A percentile compares a stretch with the other conserved stretches of the same genome.
phyloP scores from a whole-genome alignment of 2,329 filamentous ascomycete genomes.

The Bipolaris oryzae region DNA sequence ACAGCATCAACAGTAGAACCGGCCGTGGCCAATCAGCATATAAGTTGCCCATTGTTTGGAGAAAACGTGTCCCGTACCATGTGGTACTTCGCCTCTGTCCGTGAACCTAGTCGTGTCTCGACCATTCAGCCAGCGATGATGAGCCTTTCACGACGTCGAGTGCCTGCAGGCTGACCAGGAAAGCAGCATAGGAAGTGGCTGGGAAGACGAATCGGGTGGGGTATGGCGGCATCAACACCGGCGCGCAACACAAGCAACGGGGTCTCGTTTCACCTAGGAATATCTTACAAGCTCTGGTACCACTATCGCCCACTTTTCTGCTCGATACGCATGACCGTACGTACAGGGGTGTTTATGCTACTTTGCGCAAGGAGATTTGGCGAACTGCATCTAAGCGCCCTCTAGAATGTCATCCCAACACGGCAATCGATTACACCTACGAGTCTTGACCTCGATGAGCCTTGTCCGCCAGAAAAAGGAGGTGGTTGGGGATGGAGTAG shows the following conservation, averaged over 20 bases:
- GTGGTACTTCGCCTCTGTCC: conserved; percentile 36
- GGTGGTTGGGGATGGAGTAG: conserved; percentile 4
- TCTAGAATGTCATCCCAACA: conserved; percentile 7
- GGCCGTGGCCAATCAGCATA: conserved; percentile 26
- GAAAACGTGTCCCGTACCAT: conserved; percentile 25
- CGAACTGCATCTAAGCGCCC: conserved; percentile 31
- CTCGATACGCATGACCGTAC: conserved; percentile 29
- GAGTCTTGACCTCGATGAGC: conserved; percentile 1
- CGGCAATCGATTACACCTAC: conserved; percentile 6
- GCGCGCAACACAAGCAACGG: conserved; percentile 38
- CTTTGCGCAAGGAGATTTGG: conserved; percentile 8
- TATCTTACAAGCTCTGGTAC: conserved; percentile 25
- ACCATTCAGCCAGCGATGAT: conserved; percentile 32
- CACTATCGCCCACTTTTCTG: conserved; percentile 21
- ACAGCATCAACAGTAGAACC: conserved; percentile 39
- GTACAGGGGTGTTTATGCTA: conserved; percentile 31
- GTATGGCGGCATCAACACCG: conserved; percentile 24
- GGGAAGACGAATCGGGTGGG: conserved; percentile 28
- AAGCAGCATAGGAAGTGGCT: conserved; percentile 25
- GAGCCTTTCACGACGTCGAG: conserved; percentile 24
- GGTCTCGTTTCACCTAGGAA: conserved; percentile 39
- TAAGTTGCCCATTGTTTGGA: conserved; percentile 16
- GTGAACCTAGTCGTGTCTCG: conserved; percentile 28
- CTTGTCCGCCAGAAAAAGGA: background rate
- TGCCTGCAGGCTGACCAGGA: conserved; percentile 38